Evolutionary conservation across 305 asterid species (phyloP), one percentile per base, ranked within the genome.

Genomic region (Solanum hybrid): DNA sequence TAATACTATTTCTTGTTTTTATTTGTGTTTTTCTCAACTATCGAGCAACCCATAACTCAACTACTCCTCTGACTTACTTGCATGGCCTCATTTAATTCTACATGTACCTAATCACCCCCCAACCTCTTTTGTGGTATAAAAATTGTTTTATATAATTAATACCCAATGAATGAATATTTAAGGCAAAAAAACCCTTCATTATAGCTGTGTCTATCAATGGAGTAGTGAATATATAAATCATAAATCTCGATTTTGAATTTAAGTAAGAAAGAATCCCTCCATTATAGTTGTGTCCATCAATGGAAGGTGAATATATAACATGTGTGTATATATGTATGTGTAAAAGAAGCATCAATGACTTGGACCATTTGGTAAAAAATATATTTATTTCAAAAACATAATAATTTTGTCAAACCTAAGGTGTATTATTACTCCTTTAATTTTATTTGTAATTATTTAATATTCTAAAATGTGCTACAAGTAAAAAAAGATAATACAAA

Each of bases 1-100:
- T 2, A 51, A 51, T 7, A 60, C 12, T 81, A 14, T 38, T 79
- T 76, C 4, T 14, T 9, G 3, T 7, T 72, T 78, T 78, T 88
- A 51, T 27, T n/a, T 37, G 71, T 16, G 64, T 84, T 78, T 71
- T 88, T 91, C 82, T 29, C 37, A 37, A 86, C 75, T 91, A 89
- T 93, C 85, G 93, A 92, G 93, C 92, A 91, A 82, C 90, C 90
- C 90, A 87, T 87, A 69, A 85, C 93, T 91, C 94, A 92, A 91
- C 93, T 27, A 72, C 78, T 27, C 78, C 78, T 72, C 78, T 72
- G 78, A 27, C 78, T 27, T 27, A 72, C 35, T 72, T 72, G 22
- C 29, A 72, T 27, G 78, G 5, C 20, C 79, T 13, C 79, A 72
- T 72, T 72, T n/a, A 90, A 42, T 89, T 89, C 75, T 7, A 76